Base-by-base conservation (phyloP, 208 protist genomes). In the Kentomonas sorsogonicus region DNA sequence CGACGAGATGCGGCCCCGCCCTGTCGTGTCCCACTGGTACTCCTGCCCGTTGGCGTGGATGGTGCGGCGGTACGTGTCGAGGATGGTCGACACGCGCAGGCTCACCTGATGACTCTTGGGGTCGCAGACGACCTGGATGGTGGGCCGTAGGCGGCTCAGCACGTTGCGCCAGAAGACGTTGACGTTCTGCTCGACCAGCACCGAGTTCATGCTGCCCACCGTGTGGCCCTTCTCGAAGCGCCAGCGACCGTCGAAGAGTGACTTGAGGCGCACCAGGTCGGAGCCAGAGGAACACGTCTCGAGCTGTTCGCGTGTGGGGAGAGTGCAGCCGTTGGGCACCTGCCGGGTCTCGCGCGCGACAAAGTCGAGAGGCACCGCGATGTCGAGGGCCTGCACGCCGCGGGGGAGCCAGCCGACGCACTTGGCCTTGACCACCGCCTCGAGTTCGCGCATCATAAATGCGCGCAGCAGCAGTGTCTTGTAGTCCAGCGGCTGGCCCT, bases 401-500 rank as follows among this genome's bases (percentile, higher is more conserved):
- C 27, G 25, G n/a, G 63, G 52, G 20, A 80, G 47, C 53, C 53
- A 72, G 11, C 46, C 26, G 4, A 47, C 34, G 46, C 80, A 88
- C 65, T 68, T 67, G 0, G 22, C 46, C 15, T 66, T 43, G 54
- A 83, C 61, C 31, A 88, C 61, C 34, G 41, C 52, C 16, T 63
- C 65, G 26, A 88, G 60, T 62, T 84, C 74, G 4, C 67, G 61
- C 52, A 88, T 65, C 50, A 84, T 79, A 36, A 77, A 83, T 23
- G 70, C 58, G 5, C 77, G 80, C 18, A 89, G 47, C 22, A 66
- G 59, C 25, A 85, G 50, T 1, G 71, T 79, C 51, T 66, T 67
- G 46, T 60, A 60, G 60, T 78, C 71, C 46, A 84, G 69, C n/a
- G n/a, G n/a, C 3, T 40, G 40, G 29, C 27, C 53, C 11, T 53